These are phyloP conservation scores for Neohortaea acidophila DNA, from an alignment of 495 filamentous ascomycete genomes.

Conservation along the genomic window DNA sequence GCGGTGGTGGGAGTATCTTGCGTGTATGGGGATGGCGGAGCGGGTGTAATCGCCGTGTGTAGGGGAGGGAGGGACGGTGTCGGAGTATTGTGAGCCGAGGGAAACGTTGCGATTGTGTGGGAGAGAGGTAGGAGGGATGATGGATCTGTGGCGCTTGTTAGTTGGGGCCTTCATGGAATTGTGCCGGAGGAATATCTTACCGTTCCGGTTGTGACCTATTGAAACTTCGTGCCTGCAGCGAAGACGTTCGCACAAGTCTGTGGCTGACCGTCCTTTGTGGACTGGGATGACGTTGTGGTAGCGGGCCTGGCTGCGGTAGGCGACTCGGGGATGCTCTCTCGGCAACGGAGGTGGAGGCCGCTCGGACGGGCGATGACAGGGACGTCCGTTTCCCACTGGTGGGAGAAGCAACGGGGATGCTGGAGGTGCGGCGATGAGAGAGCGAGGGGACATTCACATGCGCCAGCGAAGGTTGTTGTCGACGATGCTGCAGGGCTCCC, in stretches of 20 bases:
- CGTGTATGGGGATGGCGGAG: conserved; percentile 10
- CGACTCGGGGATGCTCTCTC: conserved; percentile 13
- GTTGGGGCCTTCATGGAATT: no score
- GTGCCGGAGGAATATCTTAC: no score
- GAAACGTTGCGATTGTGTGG: conserved; percentile 3
- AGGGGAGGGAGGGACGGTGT: conserved; percentile 1
- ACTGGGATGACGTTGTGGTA: no score
- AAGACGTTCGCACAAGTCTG: neutral
- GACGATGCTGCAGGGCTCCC: neutral
- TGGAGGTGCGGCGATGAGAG: conserved; percentile 22
- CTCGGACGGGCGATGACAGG: conserved; percentile 13
- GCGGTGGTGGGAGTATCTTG: conserved; percentile 12
- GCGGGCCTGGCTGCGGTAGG: no score
- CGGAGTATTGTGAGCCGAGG: conserved; percentile 5
- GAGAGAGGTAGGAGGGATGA: neutral
- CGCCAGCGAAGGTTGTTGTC: conserved; percentile 20
- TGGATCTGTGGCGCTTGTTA: no score
- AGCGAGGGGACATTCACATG: conserved; percentile 23
- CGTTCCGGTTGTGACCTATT: no score
- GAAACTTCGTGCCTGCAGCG: neutral
- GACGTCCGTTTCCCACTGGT: conserved; percentile 16
- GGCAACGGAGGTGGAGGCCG: conserved; percentile 11
- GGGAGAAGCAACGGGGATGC: conserved; percentile 21
- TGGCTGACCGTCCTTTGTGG: no score
- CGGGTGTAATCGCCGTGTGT: conserved; percentile 1